Evolutionary conservation across 768 basidiomycete species (phyloP).

Genomic region (Kwoniella mangroviensis): DNA sequence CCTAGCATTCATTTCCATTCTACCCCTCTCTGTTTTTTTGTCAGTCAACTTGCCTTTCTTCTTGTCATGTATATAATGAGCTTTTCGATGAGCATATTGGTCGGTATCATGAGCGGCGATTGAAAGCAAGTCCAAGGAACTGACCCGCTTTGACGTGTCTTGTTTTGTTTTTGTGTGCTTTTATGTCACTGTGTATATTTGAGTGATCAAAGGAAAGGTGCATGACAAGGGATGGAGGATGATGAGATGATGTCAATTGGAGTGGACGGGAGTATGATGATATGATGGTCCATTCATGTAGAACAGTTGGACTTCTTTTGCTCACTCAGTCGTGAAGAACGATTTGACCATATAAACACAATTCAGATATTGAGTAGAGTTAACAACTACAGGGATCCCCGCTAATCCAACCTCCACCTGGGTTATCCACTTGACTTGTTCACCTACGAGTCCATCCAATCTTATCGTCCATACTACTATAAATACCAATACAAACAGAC

Average conservation of each 20-base stretch:
- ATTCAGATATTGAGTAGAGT: background rate
- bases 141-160: too few relatives aligned
- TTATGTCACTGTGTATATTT: too few relatives aligned
- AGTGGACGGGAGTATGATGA: background rate
- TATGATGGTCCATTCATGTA: background rate
- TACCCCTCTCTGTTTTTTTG: slow-evolving; percentile 1
- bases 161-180: too few relatives aligned
- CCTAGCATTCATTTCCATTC: background rate
- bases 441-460: background rate
- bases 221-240: too few relatives aligned
- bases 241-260: background rate
- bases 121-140: too few relatives aligned
- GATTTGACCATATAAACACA: background rate
- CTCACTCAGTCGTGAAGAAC: background rate
- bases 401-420: background rate
- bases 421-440: background rate
- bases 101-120: too few relatives aligned
- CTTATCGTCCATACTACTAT: background rate
- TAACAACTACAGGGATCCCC: too few relatives aligned
- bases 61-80: slow-evolving; percentile 25
- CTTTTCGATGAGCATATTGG: background rate
- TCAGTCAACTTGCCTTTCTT: background rate
- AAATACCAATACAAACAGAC: background rate
- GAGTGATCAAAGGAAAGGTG: too few relatives aligned
- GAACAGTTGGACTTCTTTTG: background rate